Evolutionary conservation across 257 asterid species (phyloP), one percentile per base, ranked within the genome.

Genomic region (Misopates orontium): DNA sequence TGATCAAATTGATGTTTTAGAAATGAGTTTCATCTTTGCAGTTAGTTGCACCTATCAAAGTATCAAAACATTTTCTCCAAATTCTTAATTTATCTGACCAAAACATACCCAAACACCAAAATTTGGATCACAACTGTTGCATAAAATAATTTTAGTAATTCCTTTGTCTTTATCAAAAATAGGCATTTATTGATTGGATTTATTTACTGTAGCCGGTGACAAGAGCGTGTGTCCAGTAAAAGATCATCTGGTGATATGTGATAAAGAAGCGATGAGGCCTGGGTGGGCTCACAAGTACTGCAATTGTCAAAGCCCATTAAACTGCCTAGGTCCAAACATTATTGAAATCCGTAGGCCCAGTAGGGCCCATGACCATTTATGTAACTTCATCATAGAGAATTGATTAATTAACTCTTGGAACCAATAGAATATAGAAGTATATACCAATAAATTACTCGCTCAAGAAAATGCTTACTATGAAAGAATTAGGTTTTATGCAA

Each of bases 171-270:
- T n/a, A n/a, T n/a, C n/a, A n/a, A n/a, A n/a, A 28, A 28, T 28
- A 3, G 60, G 42, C 16, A 21, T 9, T 1, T 3, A 11, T 6
- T 11, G 1, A 51, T 0, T 3, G 16, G n/a, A n/a, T n/a, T n/a
- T 28, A 10, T 3, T 8, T 3, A 62, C 16, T 1, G 12, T 5
- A 40, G 15, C 42, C 23, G 55, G 8, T 36, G 11, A 22, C 21
- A 42, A 32, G 19, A n/a, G 17, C 16, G 10, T 20, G 7, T 31
- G 63, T n/a, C 22, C 23, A 39, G 31, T 56, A 20, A 24, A 49
- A 50, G 40, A 31, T 32, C 44, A 11, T 15, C 16, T 25, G 63
- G 28, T 48, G 56, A 25, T 18, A 57, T 58, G 64, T 68, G 67
- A 56, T 57, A 16, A 47, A 28, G 21, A 12, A 1, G 9, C n/a